phyloP scores from a whole-genome alignment of 1,139 yeast species.

The Yamadazyma epiphylla region DNA sequence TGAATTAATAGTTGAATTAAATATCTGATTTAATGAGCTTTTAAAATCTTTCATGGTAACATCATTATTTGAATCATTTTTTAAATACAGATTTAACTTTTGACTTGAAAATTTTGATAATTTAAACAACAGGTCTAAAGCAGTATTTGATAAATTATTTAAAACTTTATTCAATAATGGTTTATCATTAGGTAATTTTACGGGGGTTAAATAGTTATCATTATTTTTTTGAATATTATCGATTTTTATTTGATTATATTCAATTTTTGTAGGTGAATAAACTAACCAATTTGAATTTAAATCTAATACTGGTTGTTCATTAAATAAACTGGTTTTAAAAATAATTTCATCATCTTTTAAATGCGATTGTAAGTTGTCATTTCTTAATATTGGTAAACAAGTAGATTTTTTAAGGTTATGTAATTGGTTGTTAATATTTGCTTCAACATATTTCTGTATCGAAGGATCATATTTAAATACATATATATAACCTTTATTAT shows the following conservation, averaged over 20 bases:
- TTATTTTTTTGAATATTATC: slow-evolving; percentile 10
- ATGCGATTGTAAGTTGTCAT: slow-evolving; percentile 10
- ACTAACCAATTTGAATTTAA: slow-evolving; percentile 49
- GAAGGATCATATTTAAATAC: slow-evolving; percentile 12
- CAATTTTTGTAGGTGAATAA: slow-evolving; percentile 40
- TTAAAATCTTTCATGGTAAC: slow-evolving; percentile 29
- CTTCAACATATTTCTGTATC: slow-evolving; percentile 8
- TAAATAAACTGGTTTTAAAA: slow-evolving; percentile 30
- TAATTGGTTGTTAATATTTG: slow-evolving; percentile 18
- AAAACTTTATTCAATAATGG: slow-evolving; percentile 45
- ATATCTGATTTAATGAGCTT: slow-evolving; percentile 27
- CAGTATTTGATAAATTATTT: slow-evolving; percentile 46
- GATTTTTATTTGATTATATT: slow-evolving; percentile 27
- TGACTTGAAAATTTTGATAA: slow-evolving; percentile 48
- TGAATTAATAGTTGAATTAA: slow-evolving; percentile 35
- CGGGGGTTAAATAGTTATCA: slow-evolving; percentile 32
- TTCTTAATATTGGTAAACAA: slow-evolving; percentile 21
- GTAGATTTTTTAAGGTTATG: slow-evolving; percentile 20
- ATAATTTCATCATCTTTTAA: slow-evolving; percentile 19
- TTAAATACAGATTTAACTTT: slow-evolving; percentile 36
- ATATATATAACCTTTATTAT: slow-evolving; percentile 21
- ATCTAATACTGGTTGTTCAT: slow-evolving; percentile 45
- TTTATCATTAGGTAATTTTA: slow-evolving; percentile 43
- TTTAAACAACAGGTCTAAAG: slow-evolving; percentile 51
- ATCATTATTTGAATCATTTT: slow-evolving; percentile 14